phyloP scores from a whole-genome alignment of 331 rosid genomes.

The Malus hybrid region DNA sequence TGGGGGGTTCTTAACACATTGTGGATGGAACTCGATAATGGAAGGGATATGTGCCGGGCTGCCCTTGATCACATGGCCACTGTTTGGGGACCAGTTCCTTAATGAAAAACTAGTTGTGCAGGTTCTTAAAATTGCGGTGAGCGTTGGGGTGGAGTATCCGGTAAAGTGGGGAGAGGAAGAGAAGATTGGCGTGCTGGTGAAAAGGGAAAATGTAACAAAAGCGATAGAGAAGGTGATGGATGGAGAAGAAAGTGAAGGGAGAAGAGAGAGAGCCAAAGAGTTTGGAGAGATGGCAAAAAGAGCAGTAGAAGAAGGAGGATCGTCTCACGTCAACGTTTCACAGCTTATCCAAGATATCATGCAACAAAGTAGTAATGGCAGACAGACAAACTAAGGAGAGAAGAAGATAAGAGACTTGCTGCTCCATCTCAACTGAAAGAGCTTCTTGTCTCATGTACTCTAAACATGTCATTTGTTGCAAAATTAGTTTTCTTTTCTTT shows the following conservation, averaged over 20 bases:
- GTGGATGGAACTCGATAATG: conserved; percentile 26
- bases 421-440: too few species aligned
- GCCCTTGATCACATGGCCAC: conserved; percentile 27
- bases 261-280: conserved; percentile 24
- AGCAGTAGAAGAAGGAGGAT: conserved; percentile 25
- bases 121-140: conserved; percentile 7
- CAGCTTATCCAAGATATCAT: conserved; percentile 15
- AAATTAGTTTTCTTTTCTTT: background rate
- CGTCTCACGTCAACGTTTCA: conserved; percentile 9
- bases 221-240: conserved; percentile 21
- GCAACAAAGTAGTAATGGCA: background rate
- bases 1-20: conserved; percentile 27
- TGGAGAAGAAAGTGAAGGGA: conserved; percentile 30
- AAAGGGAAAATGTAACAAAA: background rate
- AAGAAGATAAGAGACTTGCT: too few species aligned
- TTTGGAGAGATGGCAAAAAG: conserved; percentile 28
- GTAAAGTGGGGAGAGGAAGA: conserved; percentile 26
- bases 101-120: conserved; percentile 21
- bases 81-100: conserved; percentile 24
- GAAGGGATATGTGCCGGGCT: conserved; percentile 23
- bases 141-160: conserved; percentile 15
- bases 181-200: conserved; percentile 21
- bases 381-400: background rate
- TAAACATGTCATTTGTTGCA: background rate
- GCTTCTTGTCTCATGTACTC: background rate